phyloP scores from a whole-genome alignment of 2,329 filamentous ascomycete species.

The Trichoderma koningii region DNA sequence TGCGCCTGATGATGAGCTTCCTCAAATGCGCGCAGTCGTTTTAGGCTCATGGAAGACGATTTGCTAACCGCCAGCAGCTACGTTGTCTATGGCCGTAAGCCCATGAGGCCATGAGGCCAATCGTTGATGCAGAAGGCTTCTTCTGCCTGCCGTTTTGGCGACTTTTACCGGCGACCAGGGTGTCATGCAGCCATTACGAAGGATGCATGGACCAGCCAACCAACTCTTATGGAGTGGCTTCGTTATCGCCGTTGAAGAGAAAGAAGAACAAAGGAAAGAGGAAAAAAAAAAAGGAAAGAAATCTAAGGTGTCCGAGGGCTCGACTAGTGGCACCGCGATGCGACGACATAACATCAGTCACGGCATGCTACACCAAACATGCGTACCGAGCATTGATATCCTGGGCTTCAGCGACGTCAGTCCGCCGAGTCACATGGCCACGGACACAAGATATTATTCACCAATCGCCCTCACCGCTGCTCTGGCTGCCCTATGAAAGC shows the following conservation, averaged over 20 bases:
- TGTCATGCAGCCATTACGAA: background rate
- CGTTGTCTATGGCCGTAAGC: conserved; percentile 30
- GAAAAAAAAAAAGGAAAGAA: background rate
- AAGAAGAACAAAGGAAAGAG: background rate
- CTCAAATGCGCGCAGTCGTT: background rate
- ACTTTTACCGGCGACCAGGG: conserved; percentile 5
- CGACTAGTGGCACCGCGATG: background rate
- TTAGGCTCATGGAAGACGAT: background rate
- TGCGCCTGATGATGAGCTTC: background rate
- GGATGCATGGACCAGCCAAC: background rate
- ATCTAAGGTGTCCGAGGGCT: background rate
- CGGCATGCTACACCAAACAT: background rate
- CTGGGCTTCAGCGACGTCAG: background rate
- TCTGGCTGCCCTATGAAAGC: conserved; percentile 10
- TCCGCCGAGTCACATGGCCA: background rate
- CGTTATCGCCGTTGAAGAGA: background rate
- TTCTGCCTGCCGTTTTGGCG: conserved; percentile 9
- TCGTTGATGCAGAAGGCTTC: background rate
- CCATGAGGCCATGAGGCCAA: conserved; percentile 17
- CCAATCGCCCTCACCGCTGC: conserved; percentile 7
- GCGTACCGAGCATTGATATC: background rate
- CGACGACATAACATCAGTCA: background rate
- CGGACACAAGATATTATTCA: background rate
- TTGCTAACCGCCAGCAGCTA: conserved; percentile 27
- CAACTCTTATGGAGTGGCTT: background rate